Conservation (phyloP, 2,329 filamentous ascomycete genomes). For the Calonectria leucothoes region DNA sequence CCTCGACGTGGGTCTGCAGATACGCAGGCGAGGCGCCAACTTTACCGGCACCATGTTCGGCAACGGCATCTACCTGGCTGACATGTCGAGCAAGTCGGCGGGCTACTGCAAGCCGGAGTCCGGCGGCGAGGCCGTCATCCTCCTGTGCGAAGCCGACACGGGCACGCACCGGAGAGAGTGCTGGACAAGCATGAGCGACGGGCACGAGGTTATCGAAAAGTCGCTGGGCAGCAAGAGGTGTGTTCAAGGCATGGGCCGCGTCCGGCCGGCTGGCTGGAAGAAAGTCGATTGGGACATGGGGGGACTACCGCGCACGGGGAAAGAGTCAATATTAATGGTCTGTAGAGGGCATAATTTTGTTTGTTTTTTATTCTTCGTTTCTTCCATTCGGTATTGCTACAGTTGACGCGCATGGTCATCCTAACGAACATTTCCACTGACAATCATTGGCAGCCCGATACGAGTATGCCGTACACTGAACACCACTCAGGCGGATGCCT, state of each 20-base stretch:
- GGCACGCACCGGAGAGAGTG: background rate
- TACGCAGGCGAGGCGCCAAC: background rate
- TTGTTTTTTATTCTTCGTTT: background rate
- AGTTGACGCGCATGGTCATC: background rate
- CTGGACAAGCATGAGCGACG: background rate
- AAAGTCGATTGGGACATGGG: background rate
- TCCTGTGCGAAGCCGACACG: background rate
- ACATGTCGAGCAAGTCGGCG: background rate
- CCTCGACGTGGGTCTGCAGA: background rate
- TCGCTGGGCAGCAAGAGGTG: background rate
- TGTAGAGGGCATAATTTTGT: background rate
- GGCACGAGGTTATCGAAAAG: background rate
- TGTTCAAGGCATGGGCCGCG: background rate
- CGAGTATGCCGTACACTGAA: background rate
- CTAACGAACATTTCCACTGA: background rate
- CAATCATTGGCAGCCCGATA: background rate
- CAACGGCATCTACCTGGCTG: background rate
- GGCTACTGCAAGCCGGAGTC: background rate
- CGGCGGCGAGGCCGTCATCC: background rate
- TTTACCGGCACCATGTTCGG: constrained; percentile 3
- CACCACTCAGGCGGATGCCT: background rate
- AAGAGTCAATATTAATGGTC: background rate
- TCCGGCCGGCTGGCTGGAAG: background rate
- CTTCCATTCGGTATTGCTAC: accelerated
- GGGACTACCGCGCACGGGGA: background rate